phyloP scores from a whole-genome alignment of 768 basidiomycete species.

The Leccinum boreale region DNA sequence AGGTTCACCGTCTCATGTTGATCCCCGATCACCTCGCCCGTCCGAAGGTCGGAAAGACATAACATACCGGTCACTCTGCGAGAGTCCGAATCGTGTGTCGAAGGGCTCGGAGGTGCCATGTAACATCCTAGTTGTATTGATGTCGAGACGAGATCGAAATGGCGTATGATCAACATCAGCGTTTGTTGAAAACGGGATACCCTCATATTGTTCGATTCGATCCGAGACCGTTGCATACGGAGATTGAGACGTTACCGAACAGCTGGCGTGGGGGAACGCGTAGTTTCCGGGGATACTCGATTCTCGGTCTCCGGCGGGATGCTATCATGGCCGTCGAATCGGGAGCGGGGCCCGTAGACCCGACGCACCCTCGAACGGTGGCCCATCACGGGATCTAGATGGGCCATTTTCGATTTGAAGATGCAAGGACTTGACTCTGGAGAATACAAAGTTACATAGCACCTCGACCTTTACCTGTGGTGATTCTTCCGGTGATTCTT shows the following conservation, averaged over 20 bases:
- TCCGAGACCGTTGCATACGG: conserved; percentile 16
- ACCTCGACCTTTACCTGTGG: background rate
- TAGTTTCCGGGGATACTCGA: background rate
- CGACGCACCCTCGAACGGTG: background rate
- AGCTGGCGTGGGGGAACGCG: background rate
- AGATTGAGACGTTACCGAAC: background rate
- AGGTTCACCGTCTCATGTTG: background rate
- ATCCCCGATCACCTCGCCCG: background rate
- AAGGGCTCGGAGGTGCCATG: conserved; percentile 15
- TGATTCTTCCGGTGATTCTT: background rate
- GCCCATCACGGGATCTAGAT: background rate
- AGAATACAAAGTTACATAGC: background rate
- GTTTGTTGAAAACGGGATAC: background rate
- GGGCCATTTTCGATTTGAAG: background rate
- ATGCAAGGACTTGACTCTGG: background rate
- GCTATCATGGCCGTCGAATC: background rate
- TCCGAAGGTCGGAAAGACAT: background rate
- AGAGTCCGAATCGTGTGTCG: background rate
- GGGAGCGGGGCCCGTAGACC: background rate
- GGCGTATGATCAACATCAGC: background rate
- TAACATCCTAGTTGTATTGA: conserved; percentile 22
- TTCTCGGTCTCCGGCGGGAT: conserved; percentile 2
- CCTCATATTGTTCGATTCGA: conserved; percentile 3
- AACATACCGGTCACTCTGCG: background rate
- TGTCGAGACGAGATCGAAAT: background rate